Percentiles rank a stretch among this genome's conserved stretches.
phyloP scores from a whole-genome alignment of 202 grass and related monocot species.

The Zizania palustris region DNA sequence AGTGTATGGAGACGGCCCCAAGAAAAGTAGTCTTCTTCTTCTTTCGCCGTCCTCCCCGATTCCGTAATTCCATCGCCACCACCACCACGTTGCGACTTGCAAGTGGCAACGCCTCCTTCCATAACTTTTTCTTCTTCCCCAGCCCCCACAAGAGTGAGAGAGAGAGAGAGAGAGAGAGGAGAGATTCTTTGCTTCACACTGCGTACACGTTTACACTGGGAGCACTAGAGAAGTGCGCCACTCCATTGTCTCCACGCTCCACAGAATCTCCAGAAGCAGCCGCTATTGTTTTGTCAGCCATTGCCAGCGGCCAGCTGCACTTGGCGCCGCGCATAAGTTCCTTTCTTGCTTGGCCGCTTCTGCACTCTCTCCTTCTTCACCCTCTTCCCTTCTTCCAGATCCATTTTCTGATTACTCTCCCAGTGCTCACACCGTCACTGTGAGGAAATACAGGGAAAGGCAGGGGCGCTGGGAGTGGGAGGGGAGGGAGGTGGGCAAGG shows the following conservation, averaged over 20 bases:
- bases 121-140: not conserved
- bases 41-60: not conserved
- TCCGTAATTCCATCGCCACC: not conserved
- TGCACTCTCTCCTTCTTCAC: not conserved
- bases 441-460: not conserved
- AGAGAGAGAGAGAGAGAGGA: not conserved
- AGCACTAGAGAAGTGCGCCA: not conserved
- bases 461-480: not conserved
- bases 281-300: conserved; percentile 33
- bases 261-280: conserved; percentile 41
- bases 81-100: not conserved
- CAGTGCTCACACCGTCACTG: not conserved
- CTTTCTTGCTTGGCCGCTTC: conserved; percentile 43
- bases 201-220: not conserved
- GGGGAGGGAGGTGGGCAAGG: not conserved
- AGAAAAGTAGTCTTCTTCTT: not conserved
- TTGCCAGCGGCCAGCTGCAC: conserved; percentile 34
- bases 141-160: not conserved
- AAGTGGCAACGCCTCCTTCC: not conserved
- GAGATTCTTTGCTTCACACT: conserved; percentile 41
- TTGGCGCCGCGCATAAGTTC: conserved; percentile 36
- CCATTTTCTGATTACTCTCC: conserved; percentile 11
- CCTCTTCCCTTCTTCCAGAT: conserved; percentile 39
- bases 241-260: not conserved
- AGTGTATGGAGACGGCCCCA: not conserved